These are phyloP conservation scores for Parietichytrium sp. DNA, from an alignment of 108 stramenopile species.

Conservation along the genomic window DNA sequence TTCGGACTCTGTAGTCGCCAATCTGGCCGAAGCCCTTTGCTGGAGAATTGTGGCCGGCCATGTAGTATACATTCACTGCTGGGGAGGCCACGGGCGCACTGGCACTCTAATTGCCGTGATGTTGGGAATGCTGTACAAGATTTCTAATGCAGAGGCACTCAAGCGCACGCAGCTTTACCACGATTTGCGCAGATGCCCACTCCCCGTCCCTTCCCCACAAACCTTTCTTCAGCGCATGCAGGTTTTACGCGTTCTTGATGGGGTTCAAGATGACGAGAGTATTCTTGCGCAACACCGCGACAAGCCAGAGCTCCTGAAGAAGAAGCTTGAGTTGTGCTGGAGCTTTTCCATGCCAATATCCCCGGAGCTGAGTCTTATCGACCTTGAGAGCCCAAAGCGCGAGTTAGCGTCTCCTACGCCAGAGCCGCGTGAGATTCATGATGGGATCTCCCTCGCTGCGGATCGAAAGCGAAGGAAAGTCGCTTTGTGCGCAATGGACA, in stretches of 20 bases:
- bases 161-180: slow-evolving; percentile 63
- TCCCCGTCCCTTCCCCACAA: slow-evolving; percentile 63
- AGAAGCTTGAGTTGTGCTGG: too few relatives aligned
- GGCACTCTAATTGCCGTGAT: slow-evolving; percentile 65
- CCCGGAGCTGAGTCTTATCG: too few relatives aligned
- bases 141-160: slow-evolving; percentile 51
- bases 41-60: slow-evolving; percentile 50
- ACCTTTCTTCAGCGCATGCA: slow-evolving; percentile 62
- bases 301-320: too few relatives aligned
- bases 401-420: too few relatives aligned
- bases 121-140: slow-evolving; percentile 64
- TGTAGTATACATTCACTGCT: slow-evolving; percentile 64
- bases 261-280: not conserved
- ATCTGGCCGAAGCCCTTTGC: slow-evolving; percentile 50
- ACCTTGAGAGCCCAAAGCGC: too few relatives aligned
- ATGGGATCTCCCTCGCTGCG: too few relatives aligned
- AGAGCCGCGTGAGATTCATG: too few relatives aligned
- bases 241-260: slow-evolving; percentile 47
- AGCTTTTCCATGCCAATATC: too few relatives aligned
- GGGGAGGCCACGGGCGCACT: slow-evolving; percentile 70
- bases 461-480: too few relatives aligned
- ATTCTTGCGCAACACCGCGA: not conserved
- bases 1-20: slow-evolving; percentile 50
- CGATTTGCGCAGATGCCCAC: slow-evolving; percentile 59
- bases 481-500: too few relatives aligned